Evolutionary conservation across 768 basidiomycete genomes (phyloP), one percentile per base, ranked within the genome.

Genomic region (Lactifluus hygrophoroides): DNA sequence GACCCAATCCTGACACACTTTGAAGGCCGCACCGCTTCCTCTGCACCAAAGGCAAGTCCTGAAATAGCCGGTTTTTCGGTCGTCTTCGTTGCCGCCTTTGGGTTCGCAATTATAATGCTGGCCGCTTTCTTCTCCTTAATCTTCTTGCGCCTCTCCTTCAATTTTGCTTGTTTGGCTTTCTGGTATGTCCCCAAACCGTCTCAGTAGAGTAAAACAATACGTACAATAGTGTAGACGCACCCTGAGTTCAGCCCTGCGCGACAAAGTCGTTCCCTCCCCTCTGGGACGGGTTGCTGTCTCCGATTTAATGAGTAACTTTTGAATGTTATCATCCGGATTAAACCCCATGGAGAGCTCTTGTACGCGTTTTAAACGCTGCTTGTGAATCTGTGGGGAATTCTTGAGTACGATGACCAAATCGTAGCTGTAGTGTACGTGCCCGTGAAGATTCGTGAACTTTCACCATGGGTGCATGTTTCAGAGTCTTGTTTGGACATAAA

Each of bases 401-500:
- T 14, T 48, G 16, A 56, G 51, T 23, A 23, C 4, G 6, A 44
- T 21, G n/a, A 17, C 9, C 11, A 13, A 27, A 4, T 19, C 17
- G 37, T 61, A 70, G n/a, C 34, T 44, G 67, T 65, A 70, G 79
- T 83, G 71, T 77, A 81, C 89, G 70, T 78, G 50, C 59, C 37
- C 54, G 81, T 34, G 88, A 86, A 10, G 72, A 72, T 57, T 73
- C 74, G 69, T 91, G 89, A 14, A 78, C 69, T 56, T 75, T 71
- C 35, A 78, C 72, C 81, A 85, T 82, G 50, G 73, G 74, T 9
- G 63, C 52, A 47, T 78, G 77, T 67, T 88, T 88, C 40, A 91
- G 75, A n/a, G 77, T 66, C 67, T 88, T 91, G 38, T 82, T 83
- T 11, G 85, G 87, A 69, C 89, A 91, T 5, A 86, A 66, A 8